Percentiles rank a stretch among this genome's conserved stretches.
Evolutionary conservation across 2,329 filamentous ascomycete genomes (phyloP).

Genomic region (Furcasterigmium furcatum): DNA sequence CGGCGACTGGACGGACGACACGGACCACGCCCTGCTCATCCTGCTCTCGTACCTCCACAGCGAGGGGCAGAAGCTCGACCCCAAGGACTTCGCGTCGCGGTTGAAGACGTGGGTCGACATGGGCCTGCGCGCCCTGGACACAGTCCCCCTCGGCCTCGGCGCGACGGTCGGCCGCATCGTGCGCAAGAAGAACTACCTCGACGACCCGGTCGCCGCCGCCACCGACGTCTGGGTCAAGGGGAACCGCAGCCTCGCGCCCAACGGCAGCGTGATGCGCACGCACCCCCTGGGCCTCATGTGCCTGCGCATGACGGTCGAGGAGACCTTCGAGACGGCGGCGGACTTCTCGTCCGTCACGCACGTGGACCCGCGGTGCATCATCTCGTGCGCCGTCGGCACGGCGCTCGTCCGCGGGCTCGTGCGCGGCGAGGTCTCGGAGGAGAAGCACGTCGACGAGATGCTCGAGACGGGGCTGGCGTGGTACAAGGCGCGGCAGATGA

Average conservation of each 20-base stretch:
- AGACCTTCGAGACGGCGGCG: conserved; percentile 39
- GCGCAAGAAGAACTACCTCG: conserved; percentile 29
- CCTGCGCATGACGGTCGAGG: conserved; percentile 31
- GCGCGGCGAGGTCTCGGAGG: conserved; percentile 35
- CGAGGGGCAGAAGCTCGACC: conserved; percentile 30
- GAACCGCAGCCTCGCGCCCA: conserved; percentile 38
- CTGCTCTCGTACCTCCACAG: conserved; percentile 43
- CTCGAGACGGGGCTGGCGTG: conserved; percentile 36
- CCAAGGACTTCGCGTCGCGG: conserved; percentile 38
- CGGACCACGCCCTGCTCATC: conserved; percentile 47
- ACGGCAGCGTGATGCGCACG: conserved; percentile 51
- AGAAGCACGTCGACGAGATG: conserved; percentile 35
- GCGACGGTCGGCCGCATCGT: conserved; percentile 42
- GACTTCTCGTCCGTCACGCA: conserved; percentile 42
- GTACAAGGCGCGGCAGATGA: conserved; percentile 19
- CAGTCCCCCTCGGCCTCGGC: conserved; percentile 45
- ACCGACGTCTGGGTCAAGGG: conserved; percentile 35
- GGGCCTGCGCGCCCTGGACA: conserved; percentile 42
- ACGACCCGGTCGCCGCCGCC: conserved; percentile 34
- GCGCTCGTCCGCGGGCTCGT: conserved; percentile 42
- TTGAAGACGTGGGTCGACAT: conserved; percentile 43
- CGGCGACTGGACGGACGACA: conserved; percentile 52
- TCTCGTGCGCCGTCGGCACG: conserved; percentile 44
- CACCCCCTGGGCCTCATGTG: conserved; percentile 48
- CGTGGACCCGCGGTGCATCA: conserved; percentile 46